Evolutionary conservation across 768 basidiomycete genomes (phyloP).

Genomic region (Paxillus involutus): DNA sequence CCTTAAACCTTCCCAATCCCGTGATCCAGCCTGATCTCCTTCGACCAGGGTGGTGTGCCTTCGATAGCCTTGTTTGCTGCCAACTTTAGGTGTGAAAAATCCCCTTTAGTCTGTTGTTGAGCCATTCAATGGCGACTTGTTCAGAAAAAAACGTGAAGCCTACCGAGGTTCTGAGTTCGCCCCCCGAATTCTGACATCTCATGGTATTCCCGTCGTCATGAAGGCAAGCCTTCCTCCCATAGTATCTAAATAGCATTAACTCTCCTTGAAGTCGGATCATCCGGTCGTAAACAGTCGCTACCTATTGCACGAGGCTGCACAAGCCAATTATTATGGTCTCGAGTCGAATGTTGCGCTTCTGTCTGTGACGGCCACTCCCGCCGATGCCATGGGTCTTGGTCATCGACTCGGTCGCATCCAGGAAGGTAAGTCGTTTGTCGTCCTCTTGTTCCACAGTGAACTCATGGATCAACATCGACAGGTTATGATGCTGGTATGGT

Average conservation of each 20-base stretch:
- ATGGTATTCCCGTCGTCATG: conserved; percentile 69
- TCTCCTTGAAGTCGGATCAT: conserved; percentile 50
- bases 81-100: conserved; percentile 35
- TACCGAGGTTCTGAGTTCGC: conserved; percentile 83
- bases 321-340: conserved; percentile 68
- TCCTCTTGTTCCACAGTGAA: not conserved
- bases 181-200: conserved; percentile 66
- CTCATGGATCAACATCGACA: not conserved
- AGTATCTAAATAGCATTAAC: not conserved
- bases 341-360: conserved; percentile 56
- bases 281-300: conserved; percentile 63
- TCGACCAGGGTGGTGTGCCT: conserved; percentile 56
- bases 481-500: conserved; percentile 48
- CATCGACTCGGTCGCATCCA: conserved; percentile 69
- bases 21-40: not conserved
- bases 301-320: conserved; percentile 70
- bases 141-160: conserved; percentile 76
- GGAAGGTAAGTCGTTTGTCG: conserved; percentile 33
- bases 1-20: not conserved
- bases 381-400: conserved; percentile 64
- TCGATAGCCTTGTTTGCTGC: conserved; percentile 78
- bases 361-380: conserved; percentile 67
- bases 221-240: conserved; percentile 47
- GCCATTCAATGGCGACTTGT: not conserved
- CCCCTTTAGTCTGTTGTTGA: not conserved